Percentiles rank a stretch among this genome's conserved stretches.
Conservation (phyloP, 2,329 filamentous ascomycete species). For the Colletotrichum sp. region DNA sequence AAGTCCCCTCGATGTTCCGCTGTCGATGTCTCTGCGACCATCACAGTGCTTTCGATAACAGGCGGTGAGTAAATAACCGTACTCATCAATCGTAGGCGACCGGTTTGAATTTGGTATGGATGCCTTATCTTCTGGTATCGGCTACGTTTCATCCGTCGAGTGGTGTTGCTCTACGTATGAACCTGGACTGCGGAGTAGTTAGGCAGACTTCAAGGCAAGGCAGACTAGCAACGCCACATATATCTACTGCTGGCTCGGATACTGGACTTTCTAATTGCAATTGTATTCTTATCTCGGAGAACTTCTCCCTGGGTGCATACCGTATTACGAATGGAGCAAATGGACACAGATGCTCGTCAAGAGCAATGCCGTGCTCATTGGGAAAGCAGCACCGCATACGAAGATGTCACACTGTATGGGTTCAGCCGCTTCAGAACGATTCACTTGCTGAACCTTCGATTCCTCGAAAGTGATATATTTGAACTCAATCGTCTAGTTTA, state of each 20-base stretch:
- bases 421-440: not conserved
- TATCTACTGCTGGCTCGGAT: not conserved
- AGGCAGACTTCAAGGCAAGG: not conserved
- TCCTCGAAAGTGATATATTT: not conserved
- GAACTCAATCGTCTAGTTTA: not conserved
- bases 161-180: not conserved
- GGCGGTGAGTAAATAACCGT: not conserved
- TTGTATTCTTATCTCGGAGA: not conserved
- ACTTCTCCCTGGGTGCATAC: not conserved
- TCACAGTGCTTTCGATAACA: not conserved
- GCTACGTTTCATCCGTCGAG: not conserved
- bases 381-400: not conserved
- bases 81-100: not conserved
- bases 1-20: not conserved
- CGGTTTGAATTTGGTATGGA: not conserved
- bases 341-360: not conserved
- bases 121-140: rapidly evolving
- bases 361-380: not conserved
- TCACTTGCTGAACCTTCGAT: not conserved
- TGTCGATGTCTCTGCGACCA: not conserved
- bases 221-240: not conserved
- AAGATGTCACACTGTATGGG: not conserved
- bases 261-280: not conserved
- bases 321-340: not conserved
- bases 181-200: not conserved